Base-by-base conservation (phyloP, 139 green algal species). In the Tetradesmus lagerheimii region DNA sequence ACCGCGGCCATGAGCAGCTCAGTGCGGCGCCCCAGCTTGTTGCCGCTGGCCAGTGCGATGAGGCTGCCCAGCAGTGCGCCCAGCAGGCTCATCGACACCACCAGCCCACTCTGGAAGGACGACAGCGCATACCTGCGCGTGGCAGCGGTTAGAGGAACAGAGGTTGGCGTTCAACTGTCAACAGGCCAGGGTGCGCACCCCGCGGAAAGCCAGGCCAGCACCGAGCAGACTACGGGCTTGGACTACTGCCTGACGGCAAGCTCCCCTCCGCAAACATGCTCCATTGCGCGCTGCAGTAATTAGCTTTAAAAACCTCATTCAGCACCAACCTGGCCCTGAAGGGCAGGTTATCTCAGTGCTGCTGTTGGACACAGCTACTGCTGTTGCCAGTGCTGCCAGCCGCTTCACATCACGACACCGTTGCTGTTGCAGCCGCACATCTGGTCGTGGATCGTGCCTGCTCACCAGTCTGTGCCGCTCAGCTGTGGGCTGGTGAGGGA, bases 11-110 rank as follows among this genome's bases (percentile, higher is more conserved):
- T 34, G 57, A 98, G 88, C 29, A 99, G 92, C 93, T 99, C 97
- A 11, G 89, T 91, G 27, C 91, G 89, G 47, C 97, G 85, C 0
- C 97, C 97, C 14, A 99, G 83, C 57, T 89, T 91, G 86, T 99
- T 95, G 18, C 97, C 97, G 2, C 92, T 84, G 25, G 95, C 77
- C 43, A 98, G 93, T 2, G 97, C 95, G 0, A 90, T 87, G 4
- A 92, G 86, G 45, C 95, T 98, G 76, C 96, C 96, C 29, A 93
- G 82, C 39, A 99, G 93, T 29, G 97, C 97, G 6, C 97, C 97
- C 29, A 93, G 89, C 43, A 99, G 93, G 6, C 93, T 97, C 5
- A 92, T 89, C 62, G 89, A 95, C 23, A 99, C 97, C 47, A 98
- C 93, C 62, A 96, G 85, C 0, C 96, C 96, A 1, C 87, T 93